Conservation (phyloP, 805 yeast genomes). For the Cyberlindnera petersonii region DNA sequence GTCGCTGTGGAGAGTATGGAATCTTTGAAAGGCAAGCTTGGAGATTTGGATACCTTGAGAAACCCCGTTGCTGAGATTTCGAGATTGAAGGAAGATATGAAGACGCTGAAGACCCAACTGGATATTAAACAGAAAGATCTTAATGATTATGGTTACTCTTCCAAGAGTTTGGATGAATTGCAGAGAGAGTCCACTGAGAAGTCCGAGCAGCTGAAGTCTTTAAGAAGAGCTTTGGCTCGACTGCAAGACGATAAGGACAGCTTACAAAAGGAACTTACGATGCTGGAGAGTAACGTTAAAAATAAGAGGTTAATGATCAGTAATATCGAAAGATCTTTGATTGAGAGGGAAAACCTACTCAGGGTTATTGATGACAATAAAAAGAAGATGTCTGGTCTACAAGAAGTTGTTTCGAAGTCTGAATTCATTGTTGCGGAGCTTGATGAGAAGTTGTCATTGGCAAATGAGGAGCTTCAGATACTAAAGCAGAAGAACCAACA, state of each 20-base stretch:
- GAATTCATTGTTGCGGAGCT: slow-evolving; percentile 21
- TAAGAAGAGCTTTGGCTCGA: slow-evolving; percentile 34
- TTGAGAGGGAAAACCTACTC: slow-evolving; percentile 42
- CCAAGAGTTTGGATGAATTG: slow-evolving; percentile 40
- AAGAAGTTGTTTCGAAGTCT: slow-evolving; percentile 18
- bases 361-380: slow-evolving; percentile 36
- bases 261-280: slow-evolving; percentile 39
- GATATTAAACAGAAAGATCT: slow-evolving; percentile 33
- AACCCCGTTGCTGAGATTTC: slow-evolving; percentile 34
- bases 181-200: slow-evolving; percentile 41
- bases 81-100: slow-evolving; percentile 33
- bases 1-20: slow-evolving; percentile 15
- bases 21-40: slow-evolving; percentile 1
- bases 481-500: background rate
- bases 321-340: slow-evolving; percentile 46
- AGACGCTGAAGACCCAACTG: slow-evolving; percentile 28
- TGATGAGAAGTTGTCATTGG: slow-evolving; percentile 7
- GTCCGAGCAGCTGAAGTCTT: slow-evolving; percentile 35
- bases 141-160: slow-evolving; percentile 34
- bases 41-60: slow-evolving; percentile 17
- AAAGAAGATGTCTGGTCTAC: slow-evolving; percentile 25
- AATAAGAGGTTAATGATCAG: slow-evolving; percentile 51
- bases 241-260: slow-evolving; percentile 42
- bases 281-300: slow-evolving; percentile 47
- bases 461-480: slow-evolving; percentile 17